Percentiles rank a stretch among this genome's conserved stretches.
These are phyloP conservation scores for Xylaria sp. DNA, from an alignment of 2,329 filamentous ascomycete genomes.

Conservation along the genomic window DNA sequence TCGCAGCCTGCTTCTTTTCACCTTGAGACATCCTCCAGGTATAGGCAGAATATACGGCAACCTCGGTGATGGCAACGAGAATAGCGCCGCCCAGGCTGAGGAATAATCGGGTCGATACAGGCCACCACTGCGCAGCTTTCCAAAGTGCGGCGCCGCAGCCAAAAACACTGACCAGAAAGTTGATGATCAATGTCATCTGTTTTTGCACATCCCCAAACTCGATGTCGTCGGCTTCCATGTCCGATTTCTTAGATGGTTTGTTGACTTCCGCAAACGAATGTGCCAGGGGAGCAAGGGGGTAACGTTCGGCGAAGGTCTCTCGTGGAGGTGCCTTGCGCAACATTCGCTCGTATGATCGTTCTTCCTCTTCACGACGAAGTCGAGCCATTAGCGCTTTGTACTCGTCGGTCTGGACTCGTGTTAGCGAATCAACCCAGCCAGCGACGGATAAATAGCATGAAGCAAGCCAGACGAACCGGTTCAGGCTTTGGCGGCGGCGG, in stretches of 20 bases:
- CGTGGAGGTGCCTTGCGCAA: slow-evolving; percentile 61
- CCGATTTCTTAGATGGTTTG: slow-evolving; percentile 51
- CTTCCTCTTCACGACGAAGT: slow-evolving; percentile 82
- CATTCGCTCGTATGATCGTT: slow-evolving; percentile 82
- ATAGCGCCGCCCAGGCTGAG: slow-evolving; percentile 73
- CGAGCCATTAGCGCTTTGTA: slow-evolving; percentile 88
- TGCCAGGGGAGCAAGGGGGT: slow-evolving; percentile 57
- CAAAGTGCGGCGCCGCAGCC: slow-evolving; percentile 79
- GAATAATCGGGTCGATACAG: slow-evolving; percentile 70
- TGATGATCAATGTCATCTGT: slow-evolving; percentile 85
- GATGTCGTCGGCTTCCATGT: slow-evolving; percentile 65
- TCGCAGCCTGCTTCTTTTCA: slow-evolving; percentile 64
- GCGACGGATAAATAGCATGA: too few species aligned
- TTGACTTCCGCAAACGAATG: slow-evolving; percentile 62
- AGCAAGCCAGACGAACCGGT: slow-evolving; percentile 68
- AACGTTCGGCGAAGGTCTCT: slow-evolving; percentile 66
- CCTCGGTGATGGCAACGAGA: slow-evolving; percentile 75
- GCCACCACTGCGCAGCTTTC: slow-evolving; percentile 80
- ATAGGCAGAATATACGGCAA: slow-evolving; percentile 78
- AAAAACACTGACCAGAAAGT: slow-evolving; percentile 85
- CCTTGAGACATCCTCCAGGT: slow-evolving; percentile 73
- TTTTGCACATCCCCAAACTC: slow-evolving; percentile 76
- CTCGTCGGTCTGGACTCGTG: slow-evolving; percentile 67
- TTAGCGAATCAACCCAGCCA: slow-evolving; percentile 18
- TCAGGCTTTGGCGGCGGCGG: slow-evolving; percentile 81